Base-by-base conservation (phyloP, 1,284 basidiomycete genomes). In the Wallemia hederae region DNA sequence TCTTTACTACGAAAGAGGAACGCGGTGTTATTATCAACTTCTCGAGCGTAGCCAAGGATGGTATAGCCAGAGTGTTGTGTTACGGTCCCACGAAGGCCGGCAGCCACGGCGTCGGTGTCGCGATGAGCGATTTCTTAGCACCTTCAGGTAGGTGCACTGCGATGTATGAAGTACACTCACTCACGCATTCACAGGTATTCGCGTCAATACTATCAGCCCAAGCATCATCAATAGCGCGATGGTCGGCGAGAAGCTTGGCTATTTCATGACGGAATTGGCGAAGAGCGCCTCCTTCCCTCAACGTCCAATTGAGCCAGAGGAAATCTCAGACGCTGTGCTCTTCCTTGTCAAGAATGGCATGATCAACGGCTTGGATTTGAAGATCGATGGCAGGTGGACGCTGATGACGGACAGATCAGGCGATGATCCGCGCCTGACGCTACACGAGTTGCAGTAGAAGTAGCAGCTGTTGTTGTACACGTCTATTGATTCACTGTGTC, bases 11-110 rank as follows among this genome's bases (percentile, higher is more conserved):
- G 26, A 65, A 68, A 59, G 69, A 69, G 59, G 69, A 69, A 63
- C 64, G 69, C 17, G 69, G 69, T 29, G 65, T 69, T 60, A 70
- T 70, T 58, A 63, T 70, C 66, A 70, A 70, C 65, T 67, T 69
- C 61, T 69, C 69, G 19, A 65, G 62, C 3, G 69, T 68, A 2
- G 69, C 66, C 17, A 64, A 67, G 14, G 64, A 65, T 59, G 65
- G 65, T 1, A 68, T 69, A 59, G 68, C 69, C 19, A 65, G 69
- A 27, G 64, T 65, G 15, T 63, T 70, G 27, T 63, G 63, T 0
- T 70, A 70, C 57, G 69, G 69, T 1, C 69, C 69, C 1, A 68
- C 67, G 17, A 70, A 70, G 63, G 67, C 66, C 2, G 69, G 68
- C 11, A 66, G 67, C 2, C 60, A 69, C 24, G 68, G 68, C 39